Conservation (phyloP, 2,329 filamentous ascomycete genomes). For the Colletotrichum agaves region DNA sequence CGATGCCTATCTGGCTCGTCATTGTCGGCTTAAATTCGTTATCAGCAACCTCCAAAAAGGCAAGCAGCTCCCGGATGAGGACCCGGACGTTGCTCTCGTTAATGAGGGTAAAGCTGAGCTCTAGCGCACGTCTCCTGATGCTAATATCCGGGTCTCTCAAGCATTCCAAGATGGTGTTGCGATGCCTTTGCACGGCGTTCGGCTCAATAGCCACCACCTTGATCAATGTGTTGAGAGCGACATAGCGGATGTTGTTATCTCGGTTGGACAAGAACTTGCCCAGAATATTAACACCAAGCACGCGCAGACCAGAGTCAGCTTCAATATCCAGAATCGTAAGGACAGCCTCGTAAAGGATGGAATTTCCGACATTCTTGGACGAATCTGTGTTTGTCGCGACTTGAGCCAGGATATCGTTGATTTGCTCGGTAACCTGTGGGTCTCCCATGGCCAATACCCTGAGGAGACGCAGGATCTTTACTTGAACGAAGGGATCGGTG, state of each 20-base stretch:
- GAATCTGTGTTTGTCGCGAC: slow-evolving; percentile 98
- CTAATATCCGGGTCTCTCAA: slow-evolving; percentile 97
- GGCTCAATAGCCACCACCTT: slow-evolving; percentile 98
- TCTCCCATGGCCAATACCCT: slow-evolving; percentile 90
- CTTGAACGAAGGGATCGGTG: slow-evolving; percentile 96
- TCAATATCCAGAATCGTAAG: slow-evolving; percentile 98
- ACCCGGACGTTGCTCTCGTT: slow-evolving; percentile 97
- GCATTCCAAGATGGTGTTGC: slow-evolving; percentile 97
- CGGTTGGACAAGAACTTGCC: slow-evolving; percentile 98
- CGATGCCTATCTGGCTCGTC: slow-evolving; percentile 98
- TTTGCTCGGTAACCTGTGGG: slow-evolving; percentile 89
- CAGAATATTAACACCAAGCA: slow-evolving; percentile 96
- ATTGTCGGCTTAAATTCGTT: slow-evolving; percentile 99
- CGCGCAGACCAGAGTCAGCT: slow-evolving; percentile 92
- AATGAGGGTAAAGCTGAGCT: slow-evolving; percentile 97
- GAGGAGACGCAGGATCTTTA: slow-evolving; percentile 90
- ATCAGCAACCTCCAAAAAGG: slow-evolving; percentile 96
- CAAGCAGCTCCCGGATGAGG: slow-evolving; percentile 89
- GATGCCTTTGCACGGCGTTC: slow-evolving; percentile 95
- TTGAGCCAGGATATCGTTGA: slow-evolving; percentile 97
- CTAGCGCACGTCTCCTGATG: slow-evolving; percentile 92
- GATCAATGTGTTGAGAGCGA: slow-evolving; percentile 95
- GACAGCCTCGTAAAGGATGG: slow-evolving; percentile 96
- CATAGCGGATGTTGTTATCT: slow-evolving; percentile 99
- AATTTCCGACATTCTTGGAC: slow-evolving; percentile 98